phyloP scores from a whole-genome alignment of 2,329 filamentous ascomycete genomes.

The Amauroascus verrucosus region DNA sequence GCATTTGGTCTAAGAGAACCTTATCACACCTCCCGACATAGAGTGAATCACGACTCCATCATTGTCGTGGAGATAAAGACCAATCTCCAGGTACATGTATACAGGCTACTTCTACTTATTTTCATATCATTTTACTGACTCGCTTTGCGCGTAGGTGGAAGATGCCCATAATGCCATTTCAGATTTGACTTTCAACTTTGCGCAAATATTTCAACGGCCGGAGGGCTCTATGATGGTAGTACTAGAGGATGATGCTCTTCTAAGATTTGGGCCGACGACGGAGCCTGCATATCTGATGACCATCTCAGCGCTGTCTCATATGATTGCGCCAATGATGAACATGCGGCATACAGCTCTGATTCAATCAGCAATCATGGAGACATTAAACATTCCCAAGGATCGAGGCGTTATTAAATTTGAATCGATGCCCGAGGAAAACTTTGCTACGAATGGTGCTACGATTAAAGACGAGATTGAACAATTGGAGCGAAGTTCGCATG shows the following conservation, averaged over 20 bases:
- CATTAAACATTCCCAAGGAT: constrained; percentile 53
- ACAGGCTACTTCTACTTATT: background rate
- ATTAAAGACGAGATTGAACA: constrained; percentile 57
- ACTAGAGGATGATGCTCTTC: constrained; percentile 62
- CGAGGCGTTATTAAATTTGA: constrained; percentile 66
- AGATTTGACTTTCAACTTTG: constrained; percentile 61
- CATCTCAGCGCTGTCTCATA: constrained; percentile 57
- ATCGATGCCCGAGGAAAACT: constrained; percentile 57
- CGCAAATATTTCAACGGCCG: constrained; percentile 63
- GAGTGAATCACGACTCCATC: constrained; percentile 46
- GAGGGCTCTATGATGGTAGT: constrained; percentile 64
- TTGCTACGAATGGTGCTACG: constrained; percentile 62
- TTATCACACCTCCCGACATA: constrained; percentile 34
- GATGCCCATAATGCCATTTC: constrained; percentile 67
- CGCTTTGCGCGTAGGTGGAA: constrained; percentile 45
- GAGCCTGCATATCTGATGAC: constrained; percentile 71
- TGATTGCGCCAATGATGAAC: constrained; percentile 65
- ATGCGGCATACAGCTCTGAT: constrained; percentile 69
- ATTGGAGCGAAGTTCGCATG: constrained; percentile 36
- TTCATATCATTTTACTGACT: constrained; percentile 16
- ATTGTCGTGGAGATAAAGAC: constrained; percentile 56
- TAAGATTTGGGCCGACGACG: constrained; percentile 64
- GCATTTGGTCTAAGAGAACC: constrained; percentile 31
- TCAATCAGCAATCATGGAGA: constrained; percentile 62
- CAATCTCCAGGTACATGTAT: constrained; percentile 47